Evolutionary conservation across 208 protist genomes (phyloP), one percentile per base, ranked within the genome.

Genomic region (Acanthamoeba royreba): DNA sequence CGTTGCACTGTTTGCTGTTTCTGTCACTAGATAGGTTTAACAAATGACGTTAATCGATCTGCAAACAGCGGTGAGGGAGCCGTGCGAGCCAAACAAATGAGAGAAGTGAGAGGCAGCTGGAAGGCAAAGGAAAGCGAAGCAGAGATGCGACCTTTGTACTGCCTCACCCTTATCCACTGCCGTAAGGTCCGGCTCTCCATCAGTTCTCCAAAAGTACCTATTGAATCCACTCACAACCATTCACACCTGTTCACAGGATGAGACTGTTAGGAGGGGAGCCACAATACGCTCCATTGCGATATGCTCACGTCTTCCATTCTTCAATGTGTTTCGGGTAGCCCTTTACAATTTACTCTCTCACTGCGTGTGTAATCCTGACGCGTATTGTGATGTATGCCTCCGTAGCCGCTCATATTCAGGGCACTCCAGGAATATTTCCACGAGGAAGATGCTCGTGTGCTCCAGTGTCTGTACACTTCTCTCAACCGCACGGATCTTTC

Each of bases 361-460:
- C n/a, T n/a, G n/a, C n/a, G n/a, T n/a, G n/a, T n/a, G n/a, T n/a
- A n/a, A n/a, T n/a, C n/a, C n/a, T n/a, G 15, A n/a, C 13, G 31
- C 35, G 66, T n/a, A 33, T 79, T 13, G 15, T 58, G 49, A 31
- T 17, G 72, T 25, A 42, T 22, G 66, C 5, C 0, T 7, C 0
- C 4, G 5, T n/a, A 92, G 87, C 87, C 87, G 1, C 47, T 92
- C 5, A 9, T 92, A 9, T 92, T 92, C 87, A 72, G 87, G 17
- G 55, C 87, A 13, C 47, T 92, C 3, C 87, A 92, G 42, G 87
- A 92, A 22, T 92, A 92, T n/a, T 92, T 81, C 40, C 87, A 81
- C 17, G 61, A 92, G 28, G 47, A 61, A n/a, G 49, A 90, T 35
- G 83, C 47, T 17, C 49, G 47, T 11, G 83, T 90, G 19, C 83